Evolutionary conservation across 345 rosid genomes (phyloP).

Genomic region (Melaleuca alternifolia): DNA sequence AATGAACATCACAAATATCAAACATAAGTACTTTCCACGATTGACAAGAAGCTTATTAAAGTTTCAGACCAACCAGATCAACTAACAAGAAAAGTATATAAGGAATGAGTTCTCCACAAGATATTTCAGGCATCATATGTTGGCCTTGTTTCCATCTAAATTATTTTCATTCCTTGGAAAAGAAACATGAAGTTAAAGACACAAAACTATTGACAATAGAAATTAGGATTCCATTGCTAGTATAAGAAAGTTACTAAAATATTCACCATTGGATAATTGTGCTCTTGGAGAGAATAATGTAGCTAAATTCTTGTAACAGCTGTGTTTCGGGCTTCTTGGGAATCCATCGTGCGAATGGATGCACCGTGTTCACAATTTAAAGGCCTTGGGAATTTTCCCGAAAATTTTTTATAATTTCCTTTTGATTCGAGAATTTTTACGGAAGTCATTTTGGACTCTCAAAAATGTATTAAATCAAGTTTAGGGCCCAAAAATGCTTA

Average conservation of each 20-base stretch:
- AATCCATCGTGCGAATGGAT: no score
- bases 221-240: neutral
- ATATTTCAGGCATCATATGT: neutral
- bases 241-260: neutral
- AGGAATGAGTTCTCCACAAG: neutral
- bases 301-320: no score
- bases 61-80: neutral
- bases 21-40: neutral
- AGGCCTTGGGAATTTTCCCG: no score
- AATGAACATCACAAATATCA: neutral
- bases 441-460: no score
- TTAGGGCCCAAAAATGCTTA: no score
- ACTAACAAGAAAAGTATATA: neutral
- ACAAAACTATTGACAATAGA: neutral
- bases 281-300: neutral
- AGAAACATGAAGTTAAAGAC: neutral
- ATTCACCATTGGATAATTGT: neutral
- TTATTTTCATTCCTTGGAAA: neutral
- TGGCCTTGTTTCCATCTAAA: neutral
- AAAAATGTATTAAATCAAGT: no score
- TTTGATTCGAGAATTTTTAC: no score
- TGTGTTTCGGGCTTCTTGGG: no score
- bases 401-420: no score
- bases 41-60: neutral
- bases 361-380: no score